Evolutionary conservation across 2,329 filamentous ascomycete species (phyloP).

Genomic region (Trichoderma cornu-damae): DNA sequence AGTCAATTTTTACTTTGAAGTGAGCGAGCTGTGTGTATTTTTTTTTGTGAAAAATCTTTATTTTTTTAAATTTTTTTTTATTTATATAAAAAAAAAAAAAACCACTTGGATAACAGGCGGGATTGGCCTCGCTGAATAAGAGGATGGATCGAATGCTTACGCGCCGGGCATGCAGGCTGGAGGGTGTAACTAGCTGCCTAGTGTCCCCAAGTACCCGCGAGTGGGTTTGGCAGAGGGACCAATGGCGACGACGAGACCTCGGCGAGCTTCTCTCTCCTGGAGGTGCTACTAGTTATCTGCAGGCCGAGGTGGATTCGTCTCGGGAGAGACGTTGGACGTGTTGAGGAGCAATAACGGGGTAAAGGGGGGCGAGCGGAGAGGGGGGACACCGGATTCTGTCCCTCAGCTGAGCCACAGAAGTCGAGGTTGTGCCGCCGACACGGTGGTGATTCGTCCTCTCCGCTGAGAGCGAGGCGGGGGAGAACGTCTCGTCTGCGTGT

Average conservation of each 20-base stretch:
- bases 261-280: not conserved
- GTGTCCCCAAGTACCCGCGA: not conserved
- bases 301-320: not conserved
- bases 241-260: not conserved
- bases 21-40: not conserved
- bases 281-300: not conserved
- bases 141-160: slow-evolving; percentile 10
- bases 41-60: not conserved
- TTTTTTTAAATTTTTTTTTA: too few relatives aligned
- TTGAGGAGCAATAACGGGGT: not conserved
- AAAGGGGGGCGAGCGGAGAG: not conserved
- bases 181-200: slow-evolving; percentile 3
- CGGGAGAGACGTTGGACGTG: not conserved
- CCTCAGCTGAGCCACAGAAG: slow-evolving; percentile 14
- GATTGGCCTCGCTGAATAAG: slow-evolving; percentile 1
- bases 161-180: slow-evolving; percentile 6
- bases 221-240: not conserved
- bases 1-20: not conserved
- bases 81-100: too few relatives aligned
- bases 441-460: slow-evolving; percentile 1
- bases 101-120: not conserved
- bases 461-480: not conserved
- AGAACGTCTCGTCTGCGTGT: not conserved
- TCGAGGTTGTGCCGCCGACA: not conserved
- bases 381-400: not conserved